These are phyloP conservation scores for Fusarium staphyleae DNA, from an alignment of 2,329 filamentous ascomycete species.

Conservation along the genomic window DNA sequence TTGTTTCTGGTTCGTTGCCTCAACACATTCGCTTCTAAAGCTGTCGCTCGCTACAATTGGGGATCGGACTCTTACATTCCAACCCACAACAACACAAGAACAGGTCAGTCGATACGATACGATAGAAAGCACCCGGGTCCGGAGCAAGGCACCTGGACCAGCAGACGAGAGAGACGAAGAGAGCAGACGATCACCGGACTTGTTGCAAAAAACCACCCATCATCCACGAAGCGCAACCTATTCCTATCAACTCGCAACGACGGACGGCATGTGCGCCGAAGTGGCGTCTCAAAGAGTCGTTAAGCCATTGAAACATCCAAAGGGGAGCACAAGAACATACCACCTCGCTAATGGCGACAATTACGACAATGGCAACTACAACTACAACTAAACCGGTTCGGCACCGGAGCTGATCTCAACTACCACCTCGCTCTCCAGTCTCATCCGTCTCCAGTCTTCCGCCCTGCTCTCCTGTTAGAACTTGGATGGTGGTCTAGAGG, in stretches of 20 bases:
- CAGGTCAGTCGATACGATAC: conserved; percentile 32
- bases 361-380: background rate
- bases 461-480: background rate
- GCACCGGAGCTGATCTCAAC: background rate
- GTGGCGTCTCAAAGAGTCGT: background rate
- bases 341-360: background rate
- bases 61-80: conserved; percentile 33
- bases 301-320: background rate
- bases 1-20: conserved; percentile 32
- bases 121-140: background rate
- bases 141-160: background rate
- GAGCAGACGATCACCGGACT: background rate
- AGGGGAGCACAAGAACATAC: background rate
- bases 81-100: conserved; percentile 21
- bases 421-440: background rate
- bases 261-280: background rate
- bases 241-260: background rate
- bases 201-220: no score
- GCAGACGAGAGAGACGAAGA: conserved; percentile 1
- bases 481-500: background rate
- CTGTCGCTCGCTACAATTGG: conserved; percentile 38
- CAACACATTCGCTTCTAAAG: conserved; percentile 43
- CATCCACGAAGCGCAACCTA: background rate
- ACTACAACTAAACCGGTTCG: background rate
- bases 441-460: conserved; percentile 6